Conservation (phyloP, 805 yeast species). For the Aciculoconidium aculeatum region DNA sequence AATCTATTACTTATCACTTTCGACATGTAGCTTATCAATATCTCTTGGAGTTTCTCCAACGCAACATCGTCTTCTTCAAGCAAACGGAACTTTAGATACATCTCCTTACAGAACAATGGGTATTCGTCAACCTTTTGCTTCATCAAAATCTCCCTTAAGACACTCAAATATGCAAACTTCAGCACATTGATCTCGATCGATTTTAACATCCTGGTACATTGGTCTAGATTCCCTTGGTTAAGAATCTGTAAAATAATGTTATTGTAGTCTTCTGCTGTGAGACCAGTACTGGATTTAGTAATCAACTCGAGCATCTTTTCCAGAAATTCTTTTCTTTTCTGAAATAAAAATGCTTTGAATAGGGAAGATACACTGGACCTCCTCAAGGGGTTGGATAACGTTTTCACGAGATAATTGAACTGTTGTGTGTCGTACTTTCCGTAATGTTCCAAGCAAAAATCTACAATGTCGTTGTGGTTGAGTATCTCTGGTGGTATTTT, state of each 20-base stretch:
- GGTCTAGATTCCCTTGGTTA: slow-evolving; percentile 17
- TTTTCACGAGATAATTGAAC: slow-evolving; percentile 16
- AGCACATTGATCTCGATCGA: slow-evolving; percentile 16
- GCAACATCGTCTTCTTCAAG: slow-evolving; percentile 12
- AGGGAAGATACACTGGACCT: slow-evolving; percentile 29
- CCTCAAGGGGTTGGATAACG: slow-evolving; percentile 24
- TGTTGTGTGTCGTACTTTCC: slow-evolving; percentile 11
- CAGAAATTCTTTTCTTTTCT: slow-evolving; percentile 23
- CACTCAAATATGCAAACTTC: slow-evolving; percentile 19
- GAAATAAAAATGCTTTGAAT: slow-evolving; percentile 22
- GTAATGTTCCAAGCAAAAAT: slow-evolving; percentile 12
- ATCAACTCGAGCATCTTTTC: slow-evolving; percentile 25
- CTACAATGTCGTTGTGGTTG: slow-evolving; percentile 9
- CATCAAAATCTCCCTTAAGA: slow-evolving; percentile 11
- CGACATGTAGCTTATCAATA: slow-evolving; percentile 15
- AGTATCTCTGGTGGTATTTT: slow-evolving; percentile 1
- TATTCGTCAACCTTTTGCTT: slow-evolving; percentile 3
- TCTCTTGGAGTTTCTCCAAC: slow-evolving; percentile 12
- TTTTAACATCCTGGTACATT: slow-evolving; percentile 19
- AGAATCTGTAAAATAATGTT: slow-evolving; percentile 22
- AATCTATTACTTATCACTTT: slow-evolving; percentile 15
- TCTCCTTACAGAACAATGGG: slow-evolving; percentile 8
- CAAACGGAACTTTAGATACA: slow-evolving; percentile 8
- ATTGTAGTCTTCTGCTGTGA: slow-evolving; percentile 21
- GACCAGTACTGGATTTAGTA: slow-evolving; percentile 21